These are phyloP conservation scores for sorghum (Sorghum bicolor) DNA, from an alignment of 176 grass and related monocot species.

Conservation along the genomic window DNA sequence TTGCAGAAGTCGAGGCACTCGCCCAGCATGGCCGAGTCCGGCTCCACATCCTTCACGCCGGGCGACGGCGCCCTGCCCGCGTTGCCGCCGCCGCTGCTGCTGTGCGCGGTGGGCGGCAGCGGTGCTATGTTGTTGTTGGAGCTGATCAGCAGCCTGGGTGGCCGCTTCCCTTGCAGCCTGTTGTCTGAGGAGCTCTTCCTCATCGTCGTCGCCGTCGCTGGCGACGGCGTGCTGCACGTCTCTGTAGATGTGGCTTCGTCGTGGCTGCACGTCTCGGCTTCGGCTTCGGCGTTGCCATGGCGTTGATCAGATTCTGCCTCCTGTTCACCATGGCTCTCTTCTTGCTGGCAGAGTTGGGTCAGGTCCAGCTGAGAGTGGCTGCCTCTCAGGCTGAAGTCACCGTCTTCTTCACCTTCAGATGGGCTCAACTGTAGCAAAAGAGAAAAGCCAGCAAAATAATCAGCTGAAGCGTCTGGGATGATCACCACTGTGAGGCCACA, in stretches of 20 bases:
- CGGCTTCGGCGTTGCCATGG: background rate
- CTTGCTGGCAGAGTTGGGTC: conserved; percentile 11
- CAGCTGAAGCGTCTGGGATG: background rate
- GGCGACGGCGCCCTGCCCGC: too few relatives aligned
- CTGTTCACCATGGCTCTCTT: background rate
- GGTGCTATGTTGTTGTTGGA: background rate
- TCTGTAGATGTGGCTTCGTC: background rate
- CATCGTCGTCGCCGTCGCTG: background rate
- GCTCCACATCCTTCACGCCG: background rate
- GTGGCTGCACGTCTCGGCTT: background rate
- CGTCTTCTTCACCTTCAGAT: conserved; percentile 32
- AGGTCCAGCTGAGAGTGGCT: conserved; percentile 30
- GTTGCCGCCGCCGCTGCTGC: background rate
- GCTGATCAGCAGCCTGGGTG: conserved; percentile 11
- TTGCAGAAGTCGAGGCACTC: conserved; percentile 37
- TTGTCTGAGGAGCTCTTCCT: background rate
- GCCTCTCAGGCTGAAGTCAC: conserved; percentile 21
- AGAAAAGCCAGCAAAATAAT: background rate
- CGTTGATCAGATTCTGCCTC: background rate
- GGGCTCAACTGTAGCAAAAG: conserved; percentile 15
- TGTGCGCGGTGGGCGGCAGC: background rate
- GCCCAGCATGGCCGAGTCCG: conserved; percentile 26
- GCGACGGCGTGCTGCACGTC: background rate
- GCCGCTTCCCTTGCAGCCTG: conserved; percentile 31
- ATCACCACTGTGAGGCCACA: too few relatives aligned